These are phyloP conservation scores for Eucalyptus rudis DNA, from an alignment of 345 rosid species.

Conservation along the genomic window DNA sequence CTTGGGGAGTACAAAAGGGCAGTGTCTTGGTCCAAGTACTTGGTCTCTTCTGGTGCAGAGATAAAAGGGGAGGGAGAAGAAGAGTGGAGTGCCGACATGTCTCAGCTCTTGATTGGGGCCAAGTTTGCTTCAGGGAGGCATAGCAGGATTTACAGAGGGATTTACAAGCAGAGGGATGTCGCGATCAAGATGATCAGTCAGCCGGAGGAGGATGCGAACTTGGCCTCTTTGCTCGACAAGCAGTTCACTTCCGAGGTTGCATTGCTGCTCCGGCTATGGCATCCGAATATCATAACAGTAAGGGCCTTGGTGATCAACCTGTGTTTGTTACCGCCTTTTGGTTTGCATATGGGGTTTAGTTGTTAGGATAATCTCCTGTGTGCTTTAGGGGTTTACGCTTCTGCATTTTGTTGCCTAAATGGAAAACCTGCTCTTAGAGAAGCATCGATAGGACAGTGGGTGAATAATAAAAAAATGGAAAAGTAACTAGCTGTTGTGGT, in stretches of 20 bases:
- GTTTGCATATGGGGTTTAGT: neutral
- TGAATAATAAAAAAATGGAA: neutral
- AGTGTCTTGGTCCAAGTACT: conserved; percentile 70
- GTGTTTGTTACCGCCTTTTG: neutral
- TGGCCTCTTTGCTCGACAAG: conserved; percentile 48
- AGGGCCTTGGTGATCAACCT: neutral
- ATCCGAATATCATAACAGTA: conserved; percentile 63
- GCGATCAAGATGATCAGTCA: conserved; percentile 71
- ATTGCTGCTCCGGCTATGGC: conserved; percentile 39
- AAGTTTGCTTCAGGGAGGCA: conserved; percentile 74
- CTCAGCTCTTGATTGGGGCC: conserved; percentile 51
- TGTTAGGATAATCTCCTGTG: neutral
- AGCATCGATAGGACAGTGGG: neutral
- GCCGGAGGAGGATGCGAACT: conserved; percentile 60
- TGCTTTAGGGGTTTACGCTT: neutral
- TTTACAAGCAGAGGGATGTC: conserved; percentile 57
- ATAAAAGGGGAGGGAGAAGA: conserved; percentile 62
- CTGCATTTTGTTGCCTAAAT: neutral
- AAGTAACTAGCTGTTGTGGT: neutral
- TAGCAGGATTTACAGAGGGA: conserved; percentile 71
- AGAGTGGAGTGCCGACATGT: conserved; percentile 78
- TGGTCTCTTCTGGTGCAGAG: conserved; percentile 67
- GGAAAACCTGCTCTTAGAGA: neutral
- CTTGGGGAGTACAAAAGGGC: conserved; percentile 66
- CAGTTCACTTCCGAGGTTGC: conserved; percentile 75